Base-by-base conservation (phyloP, 2,329 filamentous ascomycete genomes). In the Fusarium compactum region DNA sequence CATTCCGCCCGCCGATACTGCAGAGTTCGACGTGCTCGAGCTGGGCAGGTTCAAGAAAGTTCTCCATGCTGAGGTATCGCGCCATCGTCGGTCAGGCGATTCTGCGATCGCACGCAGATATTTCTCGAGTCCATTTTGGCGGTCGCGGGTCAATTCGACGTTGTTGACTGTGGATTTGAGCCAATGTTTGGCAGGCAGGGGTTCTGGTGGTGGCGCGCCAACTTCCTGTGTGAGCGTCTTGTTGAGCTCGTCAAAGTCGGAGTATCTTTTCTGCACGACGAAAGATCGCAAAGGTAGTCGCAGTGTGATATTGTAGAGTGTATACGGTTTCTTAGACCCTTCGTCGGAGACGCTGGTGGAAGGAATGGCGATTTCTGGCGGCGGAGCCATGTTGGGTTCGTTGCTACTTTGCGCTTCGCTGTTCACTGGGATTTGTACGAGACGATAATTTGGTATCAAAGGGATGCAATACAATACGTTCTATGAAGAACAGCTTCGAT, bases 251-350 rank as follows among this genome's bases (percentile, higher is more conserved):
- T 84, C 83, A 77, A 96, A 96, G 78, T 96, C 93, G 56, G 90
- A 93, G 84, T 95, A 97, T 74, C 93, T 91, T 80, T 95, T 95
- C 76, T 90, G 89, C 8, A 94, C 85, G 70, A 92, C 90, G 74
- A 91, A 92, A 7, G 91, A 92, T 50, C 91, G 89, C 16, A 95
- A 86, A 0, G 93, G 92, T 2, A 94, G 89, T 53, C 92, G 90
- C 63, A 96, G 85, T 24, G 89, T 90, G 79, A 95, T 91, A 79
- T 93, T 92, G 84, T 95, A 95, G 70, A 91, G 86, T 0, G 92
- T 95, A 79, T 89, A 94, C 0, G 90, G 86, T 75, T 93, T 93
- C 68, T 85, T 83, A 8, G 79, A 76, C 66, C 76, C 78, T 69
- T 84, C 84, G 62, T 85, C 82, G 55, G 85, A 84, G 62, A 88